Evolutionary conservation across 2,329 filamentous ascomycete species (phyloP).

Genomic region (Aspergillus pseudoviridinutans): DNA sequence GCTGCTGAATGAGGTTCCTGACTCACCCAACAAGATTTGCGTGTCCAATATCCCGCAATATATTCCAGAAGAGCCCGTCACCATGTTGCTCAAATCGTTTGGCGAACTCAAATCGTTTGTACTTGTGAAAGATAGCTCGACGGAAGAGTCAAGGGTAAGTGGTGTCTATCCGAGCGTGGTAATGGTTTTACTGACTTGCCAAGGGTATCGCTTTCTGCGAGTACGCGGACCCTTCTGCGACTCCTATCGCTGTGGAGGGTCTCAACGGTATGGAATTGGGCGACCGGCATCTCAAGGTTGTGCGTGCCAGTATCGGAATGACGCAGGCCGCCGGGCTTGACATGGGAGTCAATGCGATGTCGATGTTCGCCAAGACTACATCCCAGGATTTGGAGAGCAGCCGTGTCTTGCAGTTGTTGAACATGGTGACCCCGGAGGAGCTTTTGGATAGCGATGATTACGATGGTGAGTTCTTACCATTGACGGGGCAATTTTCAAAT

Average conservation of each 20-base stretch:
- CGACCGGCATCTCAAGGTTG: conserved; percentile 78
- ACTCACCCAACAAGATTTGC: conserved; percentile 93
- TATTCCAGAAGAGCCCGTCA: conserved; percentile 85
- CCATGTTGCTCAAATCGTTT: conserved; percentile 84
- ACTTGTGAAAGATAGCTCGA: conserved; percentile 78
- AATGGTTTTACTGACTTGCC: conserved; percentile 26
- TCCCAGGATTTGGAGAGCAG: conserved; percentile 74
- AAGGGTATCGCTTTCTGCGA: conserved; percentile 97
- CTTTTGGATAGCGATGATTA: conserved; percentile 92
- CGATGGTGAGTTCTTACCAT: conserved; percentile 60
- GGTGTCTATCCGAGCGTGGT: neutral
- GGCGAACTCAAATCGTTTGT: conserved; percentile 90
- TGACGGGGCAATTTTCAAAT: neutral
- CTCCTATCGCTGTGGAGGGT: conserved; percentile 82
- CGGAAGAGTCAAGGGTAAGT: conserved; percentile 81
- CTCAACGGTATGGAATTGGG: conserved; percentile 92
- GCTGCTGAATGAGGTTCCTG: conserved; percentile 75
- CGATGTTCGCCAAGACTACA: conserved; percentile 88
- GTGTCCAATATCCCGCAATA: conserved; percentile 85
- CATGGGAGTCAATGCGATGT: conserved; percentile 96
- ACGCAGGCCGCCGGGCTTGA: conserved; percentile 91
- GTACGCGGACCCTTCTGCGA: conserved; percentile 70
- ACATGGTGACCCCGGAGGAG: conserved; percentile 98
- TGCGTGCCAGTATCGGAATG: conserved; percentile 84
- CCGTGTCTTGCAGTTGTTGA: conserved; percentile 84